Evolutionary conservation across 345 rosid species (phyloP).

Genomic region (Erucastrum elatum): DNA sequence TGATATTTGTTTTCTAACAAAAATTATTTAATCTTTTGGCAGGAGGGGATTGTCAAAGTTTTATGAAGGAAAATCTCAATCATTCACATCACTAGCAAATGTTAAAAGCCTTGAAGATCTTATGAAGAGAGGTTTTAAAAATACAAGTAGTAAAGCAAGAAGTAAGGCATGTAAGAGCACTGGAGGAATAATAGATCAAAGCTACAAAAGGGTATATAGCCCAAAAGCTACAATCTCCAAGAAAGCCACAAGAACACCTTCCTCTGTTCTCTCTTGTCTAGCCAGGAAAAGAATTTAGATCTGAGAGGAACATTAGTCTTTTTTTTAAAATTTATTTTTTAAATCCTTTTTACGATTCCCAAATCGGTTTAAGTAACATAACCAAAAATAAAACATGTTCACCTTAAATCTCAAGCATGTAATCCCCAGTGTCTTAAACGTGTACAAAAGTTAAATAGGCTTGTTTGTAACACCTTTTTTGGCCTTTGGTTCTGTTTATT

Average conservation of each 20-base stretch:
- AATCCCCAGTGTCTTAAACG: background rate
- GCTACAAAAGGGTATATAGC: conserved; percentile 34
- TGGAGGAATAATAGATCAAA: conserved; percentile 50
- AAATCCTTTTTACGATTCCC: conserved; percentile 31
- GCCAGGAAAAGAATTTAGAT: conserved; percentile 40
- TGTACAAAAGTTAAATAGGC: background rate
- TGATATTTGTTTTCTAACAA: conserved; percentile 26
- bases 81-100: conserved; percentile 69
- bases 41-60: conserved; percentile 79
- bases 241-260: conserved; percentile 47
- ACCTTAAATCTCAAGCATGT: background rate
- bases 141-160: conserved; percentile 22
- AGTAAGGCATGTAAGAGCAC: conserved; percentile 50
- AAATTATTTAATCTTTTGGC: conserved; percentile 8
- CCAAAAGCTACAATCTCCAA: conserved; percentile 65
- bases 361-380: conserved; percentile 25
- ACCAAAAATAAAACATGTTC: background rate
- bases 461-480: background rate
- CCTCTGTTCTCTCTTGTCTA: conserved; percentile 43
- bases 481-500: background rate
- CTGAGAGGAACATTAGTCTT: background rate
- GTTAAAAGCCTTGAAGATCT: conserved; percentile 65
- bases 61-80: conserved; percentile 77
- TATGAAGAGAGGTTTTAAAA: conserved; percentile 49
- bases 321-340: background rate